A percentile compares a stretch with the other conserved stretches of the same genome.
Conservation (phyloP, 805 yeast genomes). For the Saccharomyces paradoxus region DNA sequence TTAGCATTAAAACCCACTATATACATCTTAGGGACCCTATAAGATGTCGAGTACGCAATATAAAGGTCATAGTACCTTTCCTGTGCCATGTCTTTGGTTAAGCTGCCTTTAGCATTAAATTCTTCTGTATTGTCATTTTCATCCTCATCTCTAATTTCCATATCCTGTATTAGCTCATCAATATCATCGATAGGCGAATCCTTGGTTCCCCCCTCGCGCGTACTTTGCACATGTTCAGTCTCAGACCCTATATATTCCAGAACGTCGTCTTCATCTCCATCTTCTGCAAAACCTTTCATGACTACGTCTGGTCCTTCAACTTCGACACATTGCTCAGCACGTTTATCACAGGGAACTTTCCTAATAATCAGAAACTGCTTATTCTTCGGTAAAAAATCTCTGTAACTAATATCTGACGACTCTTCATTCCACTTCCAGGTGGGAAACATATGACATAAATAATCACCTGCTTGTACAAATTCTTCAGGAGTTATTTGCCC, state of each 20-base stretch:
- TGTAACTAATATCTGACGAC: slow-evolving; percentile 30
- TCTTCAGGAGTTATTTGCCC: slow-evolving; percentile 96
- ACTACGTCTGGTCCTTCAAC: not conserved
- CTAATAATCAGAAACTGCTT: slow-evolving; percentile 83
- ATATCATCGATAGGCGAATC: slow-evolving; percentile 13
- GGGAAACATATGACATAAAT: slow-evolving; percentile 82
- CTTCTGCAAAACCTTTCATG: slow-evolving; percentile 37
- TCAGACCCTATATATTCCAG: not conserved
- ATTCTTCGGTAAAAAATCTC: slow-evolving; percentile 70
- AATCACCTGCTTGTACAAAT: slow-evolving; percentile 90
- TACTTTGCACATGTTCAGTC: not conserved
- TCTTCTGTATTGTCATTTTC: slow-evolving; percentile 39
- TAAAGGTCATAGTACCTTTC: slow-evolving; percentile 78
- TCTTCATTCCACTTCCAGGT: slow-evolving; percentile 86
- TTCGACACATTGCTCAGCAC: slow-evolving; percentile 43
- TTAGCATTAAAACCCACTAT: slow-evolving; percentile 76
- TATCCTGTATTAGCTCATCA: slow-evolving; percentile 23
- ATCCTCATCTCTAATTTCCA: slow-evolving; percentile 32
- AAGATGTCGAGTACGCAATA: slow-evolving; percentile 88
- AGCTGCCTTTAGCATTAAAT: slow-evolving; percentile 27
- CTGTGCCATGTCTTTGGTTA: slow-evolving; percentile 15
- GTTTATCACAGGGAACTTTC: slow-evolving; percentile 77
- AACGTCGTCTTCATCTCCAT: slow-evolving; percentile 22
- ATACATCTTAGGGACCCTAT: slow-evolving; percentile 91
- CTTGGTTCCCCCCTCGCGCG: slow-evolving; percentile 3